Evolutionary conservation across 2,329 filamentous ascomycete genomes (phyloP).

Genomic region (Zopfia rhizophila): DNA sequence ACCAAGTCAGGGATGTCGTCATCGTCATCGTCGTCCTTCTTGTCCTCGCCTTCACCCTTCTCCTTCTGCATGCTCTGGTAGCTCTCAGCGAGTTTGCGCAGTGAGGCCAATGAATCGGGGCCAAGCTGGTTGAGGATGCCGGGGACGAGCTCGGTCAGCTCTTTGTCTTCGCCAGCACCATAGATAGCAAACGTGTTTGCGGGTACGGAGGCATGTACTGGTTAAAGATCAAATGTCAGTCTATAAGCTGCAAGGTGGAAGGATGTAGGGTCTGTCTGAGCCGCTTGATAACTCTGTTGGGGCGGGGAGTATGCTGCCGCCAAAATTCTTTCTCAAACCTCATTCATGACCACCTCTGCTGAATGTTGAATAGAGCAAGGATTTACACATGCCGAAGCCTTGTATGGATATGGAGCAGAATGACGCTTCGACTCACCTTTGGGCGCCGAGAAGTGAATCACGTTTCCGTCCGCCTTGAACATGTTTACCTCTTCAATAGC

Average conservation of each 20-base stretch:
- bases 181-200: slow-evolving; percentile 99
- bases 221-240: no score
- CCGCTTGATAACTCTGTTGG: no score
- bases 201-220: slow-evolving; percentile 96
- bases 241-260: neutral
- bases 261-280: neutral
- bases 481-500: slow-evolving; percentile 99
- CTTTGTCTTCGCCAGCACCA: slow-evolving; percentile 98
- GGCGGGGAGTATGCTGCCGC: no score
- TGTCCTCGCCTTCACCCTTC: slow-evolving; percentile 78
- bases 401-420: no score
- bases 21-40: slow-evolving; percentile 72
- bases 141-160: slow-evolving; percentile 98
- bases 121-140: slow-evolving; percentile 99
- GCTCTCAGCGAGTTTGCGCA: slow-evolving; percentile 98
- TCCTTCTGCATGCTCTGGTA: slow-evolving; percentile 99
- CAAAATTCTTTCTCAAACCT: no score
- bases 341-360: no score
- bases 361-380: no score
- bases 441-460: slow-evolving; percentile 98
- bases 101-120: slow-evolving; percentile 95
- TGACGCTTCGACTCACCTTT: slow-evolving; percentile 83
- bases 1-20: slow-evolving; percentile 98
- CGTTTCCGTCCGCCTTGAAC: slow-evolving; percentile 99
- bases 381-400: no score